A percentile compares a stretch with the other conserved stretches of the same genome.
Evolutionary conservation across 1,284 basidiomycete species (phyloP).

Genomic region (Blastosporella zonata): DNA sequence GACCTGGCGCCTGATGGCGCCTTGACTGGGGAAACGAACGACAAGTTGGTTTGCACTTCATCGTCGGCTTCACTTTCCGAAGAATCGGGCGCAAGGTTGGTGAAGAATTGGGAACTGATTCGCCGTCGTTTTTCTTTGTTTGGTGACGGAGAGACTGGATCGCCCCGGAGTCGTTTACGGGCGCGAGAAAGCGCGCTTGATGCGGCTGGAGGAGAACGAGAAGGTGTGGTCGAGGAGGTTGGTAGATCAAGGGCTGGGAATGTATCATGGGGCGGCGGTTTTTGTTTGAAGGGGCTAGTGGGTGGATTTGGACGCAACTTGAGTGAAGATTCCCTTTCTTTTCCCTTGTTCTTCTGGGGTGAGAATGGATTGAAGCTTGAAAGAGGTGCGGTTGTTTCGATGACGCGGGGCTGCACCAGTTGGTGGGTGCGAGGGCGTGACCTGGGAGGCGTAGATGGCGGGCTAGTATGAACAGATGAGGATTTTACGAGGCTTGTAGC

Average conservation of each 20-base stretch:
- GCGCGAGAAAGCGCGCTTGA: constrained; percentile 58
- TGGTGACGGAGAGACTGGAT: constrained; percentile 77
- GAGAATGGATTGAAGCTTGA: constrained; percentile 73
- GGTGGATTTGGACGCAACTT: constrained; percentile 45
- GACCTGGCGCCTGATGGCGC: constrained; percentile 47
- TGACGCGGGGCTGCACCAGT: constrained; percentile 44
- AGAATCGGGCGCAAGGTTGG: constrained; percentile 22
- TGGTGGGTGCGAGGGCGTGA: constrained; percentile 17
- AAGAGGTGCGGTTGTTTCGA: constrained; percentile 48
- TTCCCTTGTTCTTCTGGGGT: constrained; percentile 57
- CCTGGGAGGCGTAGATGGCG: constrained; percentile 22
- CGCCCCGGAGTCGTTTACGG: constrained; percentile 75
- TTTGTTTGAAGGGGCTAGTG: constrained; percentile 43
- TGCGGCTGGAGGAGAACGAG: constrained; percentile 21
- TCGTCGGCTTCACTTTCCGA: constrained; percentile 35
- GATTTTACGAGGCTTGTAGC: constrained; percentile 18
- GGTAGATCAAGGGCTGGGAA: constrained; percentile 33
- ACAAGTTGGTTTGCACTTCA: constrained; percentile 40
- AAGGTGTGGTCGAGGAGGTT: constrained; percentile 23
- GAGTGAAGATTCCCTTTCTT: constrained; percentile 22
- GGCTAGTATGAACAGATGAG: constrained; percentile 29
- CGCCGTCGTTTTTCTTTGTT: constrained; percentile 70
- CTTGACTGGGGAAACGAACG: constrained; percentile 69
- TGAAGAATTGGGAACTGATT: constrained; percentile 28
- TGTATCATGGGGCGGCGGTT: constrained; percentile 37